A percentile compares a stretch with the other conserved stretches of the same genome.
These are phyloP conservation scores for Astrothelium subdiscretum DNA, from an alignment of 495 filamentous ascomycete species.

Conservation along the genomic window DNA sequence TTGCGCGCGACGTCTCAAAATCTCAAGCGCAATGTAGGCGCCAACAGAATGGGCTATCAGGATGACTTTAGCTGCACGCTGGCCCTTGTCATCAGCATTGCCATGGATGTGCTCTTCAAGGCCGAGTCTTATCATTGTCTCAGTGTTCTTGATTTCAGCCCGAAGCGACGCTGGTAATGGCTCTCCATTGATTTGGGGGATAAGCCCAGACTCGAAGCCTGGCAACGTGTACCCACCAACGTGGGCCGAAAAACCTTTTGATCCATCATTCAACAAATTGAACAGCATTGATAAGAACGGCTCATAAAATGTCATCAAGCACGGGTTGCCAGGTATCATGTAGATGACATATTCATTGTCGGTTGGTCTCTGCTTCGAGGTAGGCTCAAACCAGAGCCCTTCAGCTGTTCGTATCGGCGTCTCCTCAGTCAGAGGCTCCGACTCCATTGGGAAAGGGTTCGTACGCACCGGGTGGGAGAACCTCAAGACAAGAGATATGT, in stretches of 20 bases:
- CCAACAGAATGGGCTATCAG: slow-evolving; percentile 43
- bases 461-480: no score
- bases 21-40: slow-evolving; percentile 24
- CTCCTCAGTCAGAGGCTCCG: neutral
- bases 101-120: neutral
- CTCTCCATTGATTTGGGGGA: neutral
- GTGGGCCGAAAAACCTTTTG: slow-evolving; percentile 26
- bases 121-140: neutral
- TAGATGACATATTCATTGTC: slow-evolving; percentile 29
- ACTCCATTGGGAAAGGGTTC: no score
- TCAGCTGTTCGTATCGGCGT: neutral
- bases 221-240: slow-evolving; percentile 61
- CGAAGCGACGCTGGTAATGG: neutral
- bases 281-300: slow-evolving; percentile 51
- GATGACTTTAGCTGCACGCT: slow-evolving; percentile 39
- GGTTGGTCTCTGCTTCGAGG: neutral
- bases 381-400: neutral
- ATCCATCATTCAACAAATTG: slow-evolving; percentile 11
- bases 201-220: slow-evolving; percentile 36
- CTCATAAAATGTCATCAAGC: slow-evolving; percentile 69
- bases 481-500: no score
- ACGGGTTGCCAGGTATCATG: slow-evolving; percentile 83
- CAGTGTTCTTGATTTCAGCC: neutral
- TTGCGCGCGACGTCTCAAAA: slow-evolving; percentile 10
- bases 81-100: neutral